Conservation (phyloP, 192 early-diverging fungal species). For the Backusella tuberculispora region DNA sequence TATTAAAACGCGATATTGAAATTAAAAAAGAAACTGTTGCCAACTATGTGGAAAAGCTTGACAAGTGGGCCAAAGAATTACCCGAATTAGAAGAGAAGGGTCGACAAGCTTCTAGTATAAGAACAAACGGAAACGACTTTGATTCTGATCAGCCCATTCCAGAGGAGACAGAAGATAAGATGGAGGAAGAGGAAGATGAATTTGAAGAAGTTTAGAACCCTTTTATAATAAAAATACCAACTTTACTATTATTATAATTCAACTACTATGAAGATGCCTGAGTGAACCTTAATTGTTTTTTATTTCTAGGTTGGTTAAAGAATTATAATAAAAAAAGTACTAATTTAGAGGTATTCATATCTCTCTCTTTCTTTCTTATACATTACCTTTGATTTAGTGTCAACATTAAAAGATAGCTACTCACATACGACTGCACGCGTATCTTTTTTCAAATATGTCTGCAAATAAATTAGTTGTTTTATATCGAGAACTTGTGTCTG, state of each 20-base stretch:
- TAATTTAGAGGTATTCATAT: too few relatives aligned
- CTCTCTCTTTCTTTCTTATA: too few relatives aligned
- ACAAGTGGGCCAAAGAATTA: not conserved
- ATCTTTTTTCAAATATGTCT: too few relatives aligned
- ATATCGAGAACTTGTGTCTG: too few relatives aligned
- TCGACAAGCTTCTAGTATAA: conserved; percentile 10
- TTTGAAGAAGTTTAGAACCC: not conserved
- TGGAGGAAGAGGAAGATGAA: not conserved
- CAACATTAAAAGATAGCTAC: too few relatives aligned
- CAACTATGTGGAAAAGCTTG: conserved; percentile 7
- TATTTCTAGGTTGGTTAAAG: not conserved
- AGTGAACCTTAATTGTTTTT: not conserved
- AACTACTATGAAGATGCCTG: not conserved
- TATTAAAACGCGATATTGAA: not conserved
- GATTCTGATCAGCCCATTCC: not conserved
- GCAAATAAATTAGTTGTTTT: too few relatives aligned
- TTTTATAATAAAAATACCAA: not conserved
- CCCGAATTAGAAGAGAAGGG: conserved; percentile 4
- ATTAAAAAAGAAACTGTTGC: conserved; percentile 1
- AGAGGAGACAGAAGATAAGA: not conserved
- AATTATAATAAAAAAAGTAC: too few relatives aligned
- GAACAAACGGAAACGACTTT: not conserved
- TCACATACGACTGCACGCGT: too few relatives aligned
- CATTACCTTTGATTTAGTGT: too few relatives aligned
- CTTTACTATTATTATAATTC: not conserved